Evolutionary conservation across 1,284 basidiomycete species (phyloP).

Genomic region (Trametes pubescens): DNA sequence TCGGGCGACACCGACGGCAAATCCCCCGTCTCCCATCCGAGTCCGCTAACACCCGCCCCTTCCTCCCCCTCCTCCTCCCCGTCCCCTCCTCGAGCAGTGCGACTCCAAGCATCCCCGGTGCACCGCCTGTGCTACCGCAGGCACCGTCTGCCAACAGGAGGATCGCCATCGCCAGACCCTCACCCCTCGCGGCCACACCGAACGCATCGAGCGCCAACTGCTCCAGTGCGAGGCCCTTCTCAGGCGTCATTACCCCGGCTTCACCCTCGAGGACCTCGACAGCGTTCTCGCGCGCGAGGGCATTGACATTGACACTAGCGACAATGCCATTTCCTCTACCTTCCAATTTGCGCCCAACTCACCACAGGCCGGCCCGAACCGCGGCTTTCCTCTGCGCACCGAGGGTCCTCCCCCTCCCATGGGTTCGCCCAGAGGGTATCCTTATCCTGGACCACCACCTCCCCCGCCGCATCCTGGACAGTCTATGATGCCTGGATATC

Average conservation of each 20-base stretch:
- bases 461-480: slow-evolving; percentile 31
- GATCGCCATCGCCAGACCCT: slow-evolving; percentile 84
- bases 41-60: slow-evolving; percentile 38
- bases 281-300: slow-evolving; percentile 70
- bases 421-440: slow-evolving; percentile 43
- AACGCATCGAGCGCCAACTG: slow-evolving; percentile 79
- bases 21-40: slow-evolving; percentile 58
- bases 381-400: slow-evolving; percentile 42
- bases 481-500: slow-evolving; percentile 39
- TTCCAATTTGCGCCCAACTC: slow-evolving; percentile 49
- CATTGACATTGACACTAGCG: slow-evolving; percentile 58
- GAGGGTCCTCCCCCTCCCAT: slow-evolving; percentile 42
- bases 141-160: slow-evolving; percentile 81
- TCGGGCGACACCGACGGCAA: slow-evolving; percentile 86
- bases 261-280: slow-evolving; percentile 71
- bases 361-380: slow-evolving; percentile 33
- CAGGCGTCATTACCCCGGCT: slow-evolving; percentile 72
- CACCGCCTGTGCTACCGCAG: slow-evolving; percentile 80
- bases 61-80: slow-evolving; percentile 35
- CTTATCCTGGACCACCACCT: slow-evolving; percentile 37
- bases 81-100: slow-evolving; percentile 58
- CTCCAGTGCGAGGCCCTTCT: slow-evolving; percentile 77
- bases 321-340: slow-evolving; percentile 42
- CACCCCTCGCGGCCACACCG: slow-evolving; percentile 81
- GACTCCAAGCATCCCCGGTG: slow-evolving; percentile 87